Conservation (phyloP, 2,329 filamentous ascomycete species). For the Pseudocercospora fijiensis region DNA sequence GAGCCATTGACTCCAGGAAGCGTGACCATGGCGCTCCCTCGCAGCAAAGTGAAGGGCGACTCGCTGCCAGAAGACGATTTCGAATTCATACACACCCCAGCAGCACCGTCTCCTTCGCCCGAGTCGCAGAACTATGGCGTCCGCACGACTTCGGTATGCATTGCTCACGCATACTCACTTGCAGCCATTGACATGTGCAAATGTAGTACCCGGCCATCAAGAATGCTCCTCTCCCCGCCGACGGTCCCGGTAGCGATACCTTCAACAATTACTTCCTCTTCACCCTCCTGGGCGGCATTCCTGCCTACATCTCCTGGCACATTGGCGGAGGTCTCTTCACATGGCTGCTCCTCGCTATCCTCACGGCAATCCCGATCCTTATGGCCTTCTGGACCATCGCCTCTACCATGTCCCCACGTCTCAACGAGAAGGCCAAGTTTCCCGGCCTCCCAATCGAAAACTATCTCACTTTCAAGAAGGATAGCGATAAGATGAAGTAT, state of each 20-base stretch:
- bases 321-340: constrained; percentile 84
- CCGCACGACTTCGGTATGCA: constrained; percentile 56
- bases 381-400: constrained; percentile 76
- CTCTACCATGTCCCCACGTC: constrained; percentile 79
- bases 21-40: constrained; percentile 1
- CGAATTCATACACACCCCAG: constrained; percentile 66
- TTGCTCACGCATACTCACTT: constrained; percentile 8
- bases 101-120: constrained; percentile 53
- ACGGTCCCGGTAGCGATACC: constrained; percentile 76
- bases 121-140: constrained; percentile 60
- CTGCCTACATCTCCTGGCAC: constrained; percentile 79
- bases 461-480: constrained; percentile 78
- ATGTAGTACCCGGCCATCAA: constrained; percentile 79
- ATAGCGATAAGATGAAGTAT: constrained; percentile 64
- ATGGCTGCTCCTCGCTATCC: constrained; percentile 77
- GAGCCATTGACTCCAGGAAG: background rate
- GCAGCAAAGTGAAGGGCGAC: constrained; percentile 22
- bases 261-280: constrained; percentile 84
- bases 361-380: constrained; percentile 77
- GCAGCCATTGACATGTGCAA: constrained; percentile 14
- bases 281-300: constrained; percentile 66
- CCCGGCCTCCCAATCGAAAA: constrained; percentile 85
- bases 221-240: constrained; percentile 90
- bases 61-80: constrained; percentile 54
- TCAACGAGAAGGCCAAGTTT: constrained; percentile 85